Evolutionary conservation across 192 early-diverging fungal genomes (phyloP).

Genomic region (Ambispora gerdemannii): DNA sequence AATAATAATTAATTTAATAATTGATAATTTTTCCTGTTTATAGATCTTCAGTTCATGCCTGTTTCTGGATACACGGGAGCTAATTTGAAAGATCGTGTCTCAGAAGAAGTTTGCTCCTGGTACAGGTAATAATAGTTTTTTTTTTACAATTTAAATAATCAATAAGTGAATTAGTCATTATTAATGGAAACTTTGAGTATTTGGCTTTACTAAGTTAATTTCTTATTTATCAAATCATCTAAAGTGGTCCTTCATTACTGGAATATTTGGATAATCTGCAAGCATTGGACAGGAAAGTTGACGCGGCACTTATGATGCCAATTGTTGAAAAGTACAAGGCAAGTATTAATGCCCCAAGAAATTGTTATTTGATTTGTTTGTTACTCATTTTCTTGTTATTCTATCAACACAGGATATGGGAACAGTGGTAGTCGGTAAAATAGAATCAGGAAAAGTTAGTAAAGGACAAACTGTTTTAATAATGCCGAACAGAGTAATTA

Average conservation of each 20-base stretch:
- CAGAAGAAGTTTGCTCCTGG: slow-evolving; percentile 61
- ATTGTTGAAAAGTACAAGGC: slow-evolving; percentile 92
- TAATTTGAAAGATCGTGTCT: slow-evolving; percentile 87
- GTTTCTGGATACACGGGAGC: slow-evolving; percentile 97
- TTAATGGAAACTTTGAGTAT: too few species aligned
- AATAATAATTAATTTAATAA: neutral
- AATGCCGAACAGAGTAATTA: slow-evolving; percentile 93
- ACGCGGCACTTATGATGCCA: slow-evolving; percentile 90
- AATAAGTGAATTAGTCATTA: too few species aligned
- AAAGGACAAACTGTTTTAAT: slow-evolving; percentile 83
- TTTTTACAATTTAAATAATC: too few species aligned
- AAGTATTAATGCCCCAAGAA: neutral
- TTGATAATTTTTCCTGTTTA: neutral
- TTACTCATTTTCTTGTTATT: neutral
- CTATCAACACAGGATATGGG: slow-evolving; percentile 81
- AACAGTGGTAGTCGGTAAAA: slow-evolving; percentile 91
- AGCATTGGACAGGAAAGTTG: slow-evolving; percentile 80
- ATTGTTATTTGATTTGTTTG: too few species aligned
- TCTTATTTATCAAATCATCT: too few species aligned
- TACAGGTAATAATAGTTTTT: slow-evolving; percentile 41
- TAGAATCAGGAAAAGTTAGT: slow-evolving; percentile 89
- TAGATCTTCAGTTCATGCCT: slow-evolving; percentile 84
- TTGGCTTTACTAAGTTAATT: too few species aligned
- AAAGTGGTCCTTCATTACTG: slow-evolving; percentile 80
- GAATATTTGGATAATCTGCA: slow-evolving; percentile 81